phyloP scores from a whole-genome alignment of 768 basidiomycete genomes.

The Hygrophorus russula region DNA sequence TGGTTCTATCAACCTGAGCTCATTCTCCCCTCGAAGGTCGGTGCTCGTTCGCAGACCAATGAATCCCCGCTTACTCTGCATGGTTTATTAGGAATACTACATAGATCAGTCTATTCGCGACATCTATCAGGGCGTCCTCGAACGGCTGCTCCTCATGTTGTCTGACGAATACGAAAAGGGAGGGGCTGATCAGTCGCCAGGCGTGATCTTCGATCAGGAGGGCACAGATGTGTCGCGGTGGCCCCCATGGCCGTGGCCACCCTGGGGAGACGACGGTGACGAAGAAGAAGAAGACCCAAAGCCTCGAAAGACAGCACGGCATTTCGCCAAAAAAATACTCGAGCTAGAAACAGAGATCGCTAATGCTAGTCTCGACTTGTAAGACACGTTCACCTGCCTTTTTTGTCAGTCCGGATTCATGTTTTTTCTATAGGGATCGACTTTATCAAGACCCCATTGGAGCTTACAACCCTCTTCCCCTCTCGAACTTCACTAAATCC shows the following conservation, averaged over 20 bases:
- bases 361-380: conserved; percentile 71
- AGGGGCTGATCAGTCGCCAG: conserved; percentile 7
- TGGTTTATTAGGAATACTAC: conserved; percentile 66
- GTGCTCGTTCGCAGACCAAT: conserved; percentile 6
- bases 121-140: conserved; percentile 61
- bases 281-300: conserved; percentile 29
- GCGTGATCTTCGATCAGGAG: conserved; percentile 21
- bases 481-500: conserved; percentile 55
- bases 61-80: conserved; percentile 1
- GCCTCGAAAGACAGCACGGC: conserved; percentile 41
- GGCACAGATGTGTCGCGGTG: conserved; percentile 42
- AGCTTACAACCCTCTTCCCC: conserved; percentile 77
- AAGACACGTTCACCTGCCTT: conserved; percentile 14
- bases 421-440: conserved; percentile 36
- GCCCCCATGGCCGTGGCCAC: conserved; percentile 83
- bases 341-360: conserved; percentile 73
- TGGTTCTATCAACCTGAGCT: conserved; percentile 78
- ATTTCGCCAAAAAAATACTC: conserved; percentile 62
- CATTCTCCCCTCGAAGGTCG: conserved; percentile 81
- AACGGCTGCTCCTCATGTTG: conserved; percentile 51
- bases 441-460: conserved; percentile 71
- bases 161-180: conserved; percentile 38
- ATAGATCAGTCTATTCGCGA: conserved; percentile 58
- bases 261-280: conserved; percentile 64
- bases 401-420: background rate